Percentiles rank a stretch among this genome's conserved stretches.
These are phyloP conservation scores for Symbiodinium pilosum DNA, from an alignment of 73 alveolate species.

Conservation along the genomic window DNA sequence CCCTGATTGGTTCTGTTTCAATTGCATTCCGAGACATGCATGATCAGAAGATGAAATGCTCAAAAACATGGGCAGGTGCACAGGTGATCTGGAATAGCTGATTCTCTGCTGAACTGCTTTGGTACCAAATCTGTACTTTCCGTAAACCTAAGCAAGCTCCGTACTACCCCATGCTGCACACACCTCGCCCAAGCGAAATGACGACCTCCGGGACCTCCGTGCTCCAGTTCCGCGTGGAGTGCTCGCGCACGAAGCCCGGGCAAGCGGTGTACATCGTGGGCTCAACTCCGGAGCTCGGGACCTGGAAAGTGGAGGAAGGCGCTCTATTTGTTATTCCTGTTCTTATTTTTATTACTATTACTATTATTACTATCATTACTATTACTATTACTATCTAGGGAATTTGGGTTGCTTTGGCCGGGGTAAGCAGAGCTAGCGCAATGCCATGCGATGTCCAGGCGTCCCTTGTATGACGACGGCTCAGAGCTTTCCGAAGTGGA, in stretches of 20 bases:
- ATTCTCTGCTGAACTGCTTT: too few species aligned
- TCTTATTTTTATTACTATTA: too few species aligned
- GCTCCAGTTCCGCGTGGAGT: conserved; percentile 87
- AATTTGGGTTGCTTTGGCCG: neutral
- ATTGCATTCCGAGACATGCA: too few species aligned
- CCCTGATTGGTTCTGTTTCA: too few species aligned
- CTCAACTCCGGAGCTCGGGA: conserved; percentile 60
- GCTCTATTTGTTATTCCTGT: too few species aligned
- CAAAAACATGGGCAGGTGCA: too few species aligned
- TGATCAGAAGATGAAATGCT: too few species aligned
- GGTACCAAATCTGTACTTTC: too few species aligned
- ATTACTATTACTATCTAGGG: neutral
- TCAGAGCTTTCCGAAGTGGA: conserved; percentile 90
- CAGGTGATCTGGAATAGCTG: too few species aligned
- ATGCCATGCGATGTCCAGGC: neutral
- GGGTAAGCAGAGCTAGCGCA: too few species aligned
- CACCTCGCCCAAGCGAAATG: neutral
- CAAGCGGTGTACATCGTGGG: conserved; percentile 78
- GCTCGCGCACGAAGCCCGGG: conserved; percentile 83
- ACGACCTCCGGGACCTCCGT: conserved; percentile 16
- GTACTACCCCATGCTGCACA: neutral
- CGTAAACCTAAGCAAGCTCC: too few species aligned
- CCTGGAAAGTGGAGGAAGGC: conserved; percentile 79
- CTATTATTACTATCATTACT: too few species aligned
- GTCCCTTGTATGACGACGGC: conserved; percentile 93